Evolutionary conservation across 176 grass and related monocot genomes (phyloP).

Genomic region (Cocos nucifera): DNA sequence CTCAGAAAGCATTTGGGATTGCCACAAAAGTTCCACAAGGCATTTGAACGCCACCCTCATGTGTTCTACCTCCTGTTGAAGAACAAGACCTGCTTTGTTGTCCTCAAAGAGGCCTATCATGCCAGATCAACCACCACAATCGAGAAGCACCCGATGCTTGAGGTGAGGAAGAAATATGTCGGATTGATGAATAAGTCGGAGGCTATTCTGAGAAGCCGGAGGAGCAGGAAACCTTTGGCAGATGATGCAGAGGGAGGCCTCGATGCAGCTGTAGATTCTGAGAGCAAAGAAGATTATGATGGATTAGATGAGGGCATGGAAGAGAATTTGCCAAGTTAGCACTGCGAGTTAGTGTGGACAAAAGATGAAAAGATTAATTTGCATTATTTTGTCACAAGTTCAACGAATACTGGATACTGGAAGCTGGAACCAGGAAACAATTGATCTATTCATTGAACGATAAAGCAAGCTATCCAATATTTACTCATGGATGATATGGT

Average conservation of each 20-base stretch:
- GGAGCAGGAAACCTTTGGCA: conserved; percentile 23
- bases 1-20: conserved; percentile 49
- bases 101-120: conserved; percentile 81
- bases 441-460: too few species aligned
- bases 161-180: conserved; percentile 48
- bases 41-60: conserved; percentile 54
- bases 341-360: too few species aligned
- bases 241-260: conserved; percentile 1
- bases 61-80: conserved; percentile 77
- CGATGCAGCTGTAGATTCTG: not conserved
- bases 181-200: conserved; percentile 51
- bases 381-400: too few species aligned
- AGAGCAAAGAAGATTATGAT: not conserved
- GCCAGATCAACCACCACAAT: conserved; percentile 29
- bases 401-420: too few species aligned
- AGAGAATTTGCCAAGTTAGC: not conserved
- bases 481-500: too few species aligned
- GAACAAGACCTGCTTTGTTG: conserved; percentile 66
- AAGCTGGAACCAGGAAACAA: too few species aligned
- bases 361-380: too few species aligned
- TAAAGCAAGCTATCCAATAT: too few species aligned
- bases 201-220: conserved; percentile 32
- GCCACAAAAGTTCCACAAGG: conserved; percentile 58
- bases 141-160: conserved; percentile 47
- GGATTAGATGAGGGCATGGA: too few species aligned